These are phyloP conservation scores for Fusarium lyarnte DNA, from an alignment of 2,329 filamentous ascomycete genomes.

Conservation along the genomic window DNA sequence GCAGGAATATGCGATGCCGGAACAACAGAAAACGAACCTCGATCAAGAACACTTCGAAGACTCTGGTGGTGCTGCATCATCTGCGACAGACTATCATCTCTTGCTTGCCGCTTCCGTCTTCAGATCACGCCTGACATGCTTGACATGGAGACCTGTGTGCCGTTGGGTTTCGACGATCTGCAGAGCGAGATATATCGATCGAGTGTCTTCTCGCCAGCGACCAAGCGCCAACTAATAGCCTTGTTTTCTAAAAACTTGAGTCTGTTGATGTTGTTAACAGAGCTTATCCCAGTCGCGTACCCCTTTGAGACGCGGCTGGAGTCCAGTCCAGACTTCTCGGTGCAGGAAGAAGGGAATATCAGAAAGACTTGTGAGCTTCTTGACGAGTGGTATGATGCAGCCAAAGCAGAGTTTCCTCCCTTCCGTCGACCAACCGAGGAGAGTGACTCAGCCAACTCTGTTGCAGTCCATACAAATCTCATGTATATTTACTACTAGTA, in stretches of 20 bases:
- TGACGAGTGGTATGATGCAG: not conserved
- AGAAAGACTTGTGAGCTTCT: not conserved
- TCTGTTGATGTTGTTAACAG: not conserved
- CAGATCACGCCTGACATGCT: not conserved
- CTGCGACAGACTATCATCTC: not conserved
- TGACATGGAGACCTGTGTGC: not conserved
- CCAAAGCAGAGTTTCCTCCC: not conserved
- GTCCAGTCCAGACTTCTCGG: not conserved
- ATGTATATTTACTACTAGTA: not conserved
- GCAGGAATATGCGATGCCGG: not conserved
- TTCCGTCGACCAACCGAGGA: accelerated
- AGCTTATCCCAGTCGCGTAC: not conserved
- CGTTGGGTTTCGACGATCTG: not conserved
- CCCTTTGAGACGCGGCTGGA: not conserved
- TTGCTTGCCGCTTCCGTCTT: not conserved
- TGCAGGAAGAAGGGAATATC: not conserved
- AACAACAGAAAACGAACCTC: not conserved
- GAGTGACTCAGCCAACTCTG: accelerated
- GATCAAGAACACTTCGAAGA: not conserved
- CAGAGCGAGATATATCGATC: not conserved
- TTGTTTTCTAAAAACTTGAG: not conserved
- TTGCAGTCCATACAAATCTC: not conserved
- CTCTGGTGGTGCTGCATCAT: conserved; percentile 5
- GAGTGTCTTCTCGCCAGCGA: not conserved
- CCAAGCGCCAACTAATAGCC: not conserved